Percentiles rank a stretch among this genome's conserved stretches.
Evolutionary conservation across 441 rosid species (phyloP).

Genomic region (Caryocar brasiliense): DNA sequence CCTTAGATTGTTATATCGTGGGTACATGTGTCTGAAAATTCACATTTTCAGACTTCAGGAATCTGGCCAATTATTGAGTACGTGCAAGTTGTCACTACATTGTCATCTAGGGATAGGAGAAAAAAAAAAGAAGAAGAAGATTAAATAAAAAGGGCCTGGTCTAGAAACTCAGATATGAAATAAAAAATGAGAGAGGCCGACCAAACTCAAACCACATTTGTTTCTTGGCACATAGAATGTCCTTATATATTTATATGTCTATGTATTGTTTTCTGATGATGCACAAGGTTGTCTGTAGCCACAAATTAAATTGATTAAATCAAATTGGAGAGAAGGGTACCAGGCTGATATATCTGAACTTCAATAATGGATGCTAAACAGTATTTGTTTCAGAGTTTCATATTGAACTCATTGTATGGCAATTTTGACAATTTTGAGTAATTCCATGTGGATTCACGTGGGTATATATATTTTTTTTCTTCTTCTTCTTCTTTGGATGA

Average conservation of each 20-base stretch:
- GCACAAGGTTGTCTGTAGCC: background rate
- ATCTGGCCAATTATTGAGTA: constrained; percentile 5
- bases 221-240: background rate
- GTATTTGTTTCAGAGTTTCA: background rate
- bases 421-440: no score
- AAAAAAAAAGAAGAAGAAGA: background rate
- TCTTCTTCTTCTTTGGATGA: no score
- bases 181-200: constrained; percentile 12
- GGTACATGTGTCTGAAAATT: constrained; percentile 4
- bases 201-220: background rate
- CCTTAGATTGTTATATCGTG: background rate
- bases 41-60: background rate
- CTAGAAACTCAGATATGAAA: background rate
- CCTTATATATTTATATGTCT: background rate
- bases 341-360: background rate
- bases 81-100: constrained; percentile 13
- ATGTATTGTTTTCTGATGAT: background rate
- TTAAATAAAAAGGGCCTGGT: constrained; percentile 9
- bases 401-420: background rate
- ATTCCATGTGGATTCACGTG: no score
- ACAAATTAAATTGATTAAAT: no score
- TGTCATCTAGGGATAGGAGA: constrained; percentile 1
- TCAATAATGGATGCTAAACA: constrained; percentile 9
- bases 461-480: no score
- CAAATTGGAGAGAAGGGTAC: no score